A percentile compares a stretch with the other conserved stretches of the same genome.
These are phyloP conservation scores for Malus sieversii DNA, from an alignment of 306 rosid genomes.

Conservation along the genomic window DNA sequence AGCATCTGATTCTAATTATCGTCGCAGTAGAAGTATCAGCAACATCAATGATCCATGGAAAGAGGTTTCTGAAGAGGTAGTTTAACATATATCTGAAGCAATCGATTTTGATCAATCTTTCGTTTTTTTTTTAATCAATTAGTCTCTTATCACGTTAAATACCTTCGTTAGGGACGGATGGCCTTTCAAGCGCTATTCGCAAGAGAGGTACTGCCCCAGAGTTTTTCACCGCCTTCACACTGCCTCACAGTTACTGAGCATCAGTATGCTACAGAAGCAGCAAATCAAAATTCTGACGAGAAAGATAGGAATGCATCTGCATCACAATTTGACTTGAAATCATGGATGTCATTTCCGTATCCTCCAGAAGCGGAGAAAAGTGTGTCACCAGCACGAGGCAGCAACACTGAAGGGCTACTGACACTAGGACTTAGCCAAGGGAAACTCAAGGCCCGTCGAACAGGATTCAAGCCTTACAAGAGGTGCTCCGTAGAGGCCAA, in stretches of 20 bases:
- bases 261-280: constrained; percentile 25
- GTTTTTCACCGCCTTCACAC: constrained; percentile 81
- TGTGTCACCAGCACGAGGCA: constrained; percentile 20
- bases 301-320: constrained; percentile 16
- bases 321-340: constrained; percentile 28
- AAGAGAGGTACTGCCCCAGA: constrained; percentile 77
- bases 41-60: constrained; percentile 21
- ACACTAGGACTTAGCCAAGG: constrained; percentile 65
- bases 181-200: constrained; percentile 88
- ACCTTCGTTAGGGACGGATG: constrained; percentile 54
- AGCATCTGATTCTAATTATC: constrained; percentile 45
- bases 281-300: constrained; percentile 23
- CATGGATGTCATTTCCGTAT: constrained; percentile 22
- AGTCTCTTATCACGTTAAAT: constrained; percentile 25
- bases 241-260: constrained; percentile 28
- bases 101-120: constrained; percentile 2
- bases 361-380: constrained; percentile 29
- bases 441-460: constrained; percentile 54
- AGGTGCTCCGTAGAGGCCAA: constrained; percentile 77
- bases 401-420: constrained; percentile 42
- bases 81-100: not conserved
- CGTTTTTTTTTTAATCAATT: not conserved
- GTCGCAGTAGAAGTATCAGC: constrained; percentile 48
- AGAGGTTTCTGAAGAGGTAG: constrained; percentile 92
- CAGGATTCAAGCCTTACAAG: constrained; percentile 93